Conservation (phyloP, 2,329 filamentous ascomycete species). For the Monascus ruber region DNA sequence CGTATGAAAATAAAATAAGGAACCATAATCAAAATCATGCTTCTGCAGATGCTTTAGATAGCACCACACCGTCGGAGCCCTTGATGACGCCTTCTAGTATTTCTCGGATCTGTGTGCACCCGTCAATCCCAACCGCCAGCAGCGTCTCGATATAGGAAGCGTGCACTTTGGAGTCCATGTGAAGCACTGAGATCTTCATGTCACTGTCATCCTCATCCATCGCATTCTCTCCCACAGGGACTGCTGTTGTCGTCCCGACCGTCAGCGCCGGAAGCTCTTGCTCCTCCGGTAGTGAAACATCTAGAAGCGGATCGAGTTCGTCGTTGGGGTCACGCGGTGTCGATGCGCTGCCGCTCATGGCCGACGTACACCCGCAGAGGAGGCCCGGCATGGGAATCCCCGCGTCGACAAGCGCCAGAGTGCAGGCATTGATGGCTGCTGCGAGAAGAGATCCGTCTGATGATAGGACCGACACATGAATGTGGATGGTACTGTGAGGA, state of each 20-base stretch:
- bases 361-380: slow-evolving; percentile 76
- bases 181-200: slow-evolving; percentile 59
- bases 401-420: slow-evolving; percentile 84
- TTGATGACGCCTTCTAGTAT: slow-evolving; percentile 73
- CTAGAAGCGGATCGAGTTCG: slow-evolving; percentile 31
- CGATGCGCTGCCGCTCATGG: slow-evolving; percentile 44
- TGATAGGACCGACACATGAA: slow-evolving; percentile 76
- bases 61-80: slow-evolving; percentile 24
- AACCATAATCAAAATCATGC: not conserved
- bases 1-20: no score
- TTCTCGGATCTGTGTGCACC: slow-evolving; percentile 72
- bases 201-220: slow-evolving; percentile 28
- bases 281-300: slow-evolving; percentile 35
- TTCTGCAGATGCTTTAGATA: not conserved
- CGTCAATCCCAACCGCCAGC: slow-evolving; percentile 84
- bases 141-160: slow-evolving; percentile 72
- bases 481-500: slow-evolving; percentile 71
- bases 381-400: slow-evolving; percentile 94
- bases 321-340: slow-evolving; percentile 32
- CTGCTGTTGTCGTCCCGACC: slow-evolving; percentile 52
- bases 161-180: slow-evolving; percentile 84
- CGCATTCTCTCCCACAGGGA: slow-evolving; percentile 44
- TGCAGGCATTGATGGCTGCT: slow-evolving; percentile 80
- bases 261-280: slow-evolving; percentile 83
- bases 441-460: slow-evolving; percentile 86